Evolutionary conservation across 139 green algal species (phyloP).

Genomic region (Coelastrella sp.): DNA sequence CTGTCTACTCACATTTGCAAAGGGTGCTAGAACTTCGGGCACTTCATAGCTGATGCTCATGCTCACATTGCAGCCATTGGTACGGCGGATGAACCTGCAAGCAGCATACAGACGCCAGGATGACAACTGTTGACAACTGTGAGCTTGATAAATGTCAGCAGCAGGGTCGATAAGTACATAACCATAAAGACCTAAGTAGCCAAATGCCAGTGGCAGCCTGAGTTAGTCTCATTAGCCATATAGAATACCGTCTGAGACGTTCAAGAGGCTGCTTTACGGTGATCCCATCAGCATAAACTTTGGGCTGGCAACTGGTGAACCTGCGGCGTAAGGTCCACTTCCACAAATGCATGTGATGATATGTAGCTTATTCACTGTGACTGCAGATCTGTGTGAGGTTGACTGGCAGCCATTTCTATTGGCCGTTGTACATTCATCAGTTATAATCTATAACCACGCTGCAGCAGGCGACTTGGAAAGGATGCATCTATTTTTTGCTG

Average conservation of each 20-base stretch:
- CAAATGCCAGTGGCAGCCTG: too few relatives aligned
- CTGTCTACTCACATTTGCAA: slow-evolving; percentile 73
- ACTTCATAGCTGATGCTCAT: slow-evolving; percentile 93
- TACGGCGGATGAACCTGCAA: slow-evolving; percentile 69
- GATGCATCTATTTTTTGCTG: too few relatives aligned
- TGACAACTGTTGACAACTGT: neutral
- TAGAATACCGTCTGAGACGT: too few relatives aligned
- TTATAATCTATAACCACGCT: neutral
- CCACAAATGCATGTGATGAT: neutral
- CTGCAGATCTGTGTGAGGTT: too few relatives aligned
- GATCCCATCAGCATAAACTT: too few relatives aligned
- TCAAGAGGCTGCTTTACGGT: too few relatives aligned
- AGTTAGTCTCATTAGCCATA: too few relatives aligned
- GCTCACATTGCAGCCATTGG: slow-evolving; percentile 73
- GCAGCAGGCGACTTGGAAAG: neutral
- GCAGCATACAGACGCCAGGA: neutral
- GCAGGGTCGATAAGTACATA: neutral
- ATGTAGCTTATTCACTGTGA: neutral
- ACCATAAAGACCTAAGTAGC: neutral
- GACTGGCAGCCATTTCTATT: too few relatives aligned
- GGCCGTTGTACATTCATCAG: too few relatives aligned
- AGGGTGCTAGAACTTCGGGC: slow-evolving; percentile 80
- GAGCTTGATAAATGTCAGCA: too few relatives aligned
- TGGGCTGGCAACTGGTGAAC: too few relatives aligned
- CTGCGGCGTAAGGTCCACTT: too few relatives aligned